A percentile compares a stretch with the other conserved stretches of the same genome.
Evolutionary conservation across 1,284 basidiomycete genomes (phyloP).

Genomic region (Microbotryum lychnidis-dioicae): DNA sequence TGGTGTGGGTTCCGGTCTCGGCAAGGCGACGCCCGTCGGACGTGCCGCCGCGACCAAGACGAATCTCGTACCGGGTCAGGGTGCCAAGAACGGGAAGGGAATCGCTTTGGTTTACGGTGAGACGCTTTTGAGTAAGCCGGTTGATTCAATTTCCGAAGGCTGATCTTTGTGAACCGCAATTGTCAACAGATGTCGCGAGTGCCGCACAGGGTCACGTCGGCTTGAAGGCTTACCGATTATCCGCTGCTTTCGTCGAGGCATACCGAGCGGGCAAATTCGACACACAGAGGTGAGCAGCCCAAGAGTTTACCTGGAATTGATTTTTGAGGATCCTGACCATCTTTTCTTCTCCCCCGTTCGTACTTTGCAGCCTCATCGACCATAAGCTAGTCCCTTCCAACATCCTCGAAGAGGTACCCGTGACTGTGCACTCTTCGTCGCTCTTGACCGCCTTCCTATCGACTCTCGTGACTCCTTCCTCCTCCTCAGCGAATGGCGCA

Average conservation of each 20-base stretch:
- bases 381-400: slow-evolving; percentile 81
- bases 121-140: slow-evolving; percentile 22
- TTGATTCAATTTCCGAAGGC: background rate
- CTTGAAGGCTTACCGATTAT: slow-evolving; percentile 85
- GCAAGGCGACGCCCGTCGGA: slow-evolving; percentile 41
- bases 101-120: slow-evolving; percentile 81
- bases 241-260: slow-evolving; percentile 72
- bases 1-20: slow-evolving; percentile 59
- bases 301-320: slow-evolving; percentile 12
- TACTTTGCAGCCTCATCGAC: slow-evolving; percentile 59
- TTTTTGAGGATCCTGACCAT: slow-evolving; percentile 1
- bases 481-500: slow-evolving; percentile 28
- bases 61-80: slow-evolving; percentile 16
- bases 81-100: slow-evolving; percentile 54
- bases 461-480: slow-evolving; percentile 50
- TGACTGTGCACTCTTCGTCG: slow-evolving; percentile 79
- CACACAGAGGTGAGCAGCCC: slow-evolving; percentile 57
- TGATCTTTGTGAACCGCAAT: background rate
- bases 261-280: slow-evolving; percentile 83
- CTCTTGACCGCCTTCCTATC: slow-evolving; percentile 78
- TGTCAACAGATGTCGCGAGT: slow-evolving; percentile 40
- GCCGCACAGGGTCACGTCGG: slow-evolving; percentile 76
- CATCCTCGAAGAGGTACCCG: slow-evolving; percentile 81
- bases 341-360: background rate
- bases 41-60: slow-evolving; percentile 16